Conservation (phyloP, 345 rosid species). For the Corchorus capsularis region DNA sequence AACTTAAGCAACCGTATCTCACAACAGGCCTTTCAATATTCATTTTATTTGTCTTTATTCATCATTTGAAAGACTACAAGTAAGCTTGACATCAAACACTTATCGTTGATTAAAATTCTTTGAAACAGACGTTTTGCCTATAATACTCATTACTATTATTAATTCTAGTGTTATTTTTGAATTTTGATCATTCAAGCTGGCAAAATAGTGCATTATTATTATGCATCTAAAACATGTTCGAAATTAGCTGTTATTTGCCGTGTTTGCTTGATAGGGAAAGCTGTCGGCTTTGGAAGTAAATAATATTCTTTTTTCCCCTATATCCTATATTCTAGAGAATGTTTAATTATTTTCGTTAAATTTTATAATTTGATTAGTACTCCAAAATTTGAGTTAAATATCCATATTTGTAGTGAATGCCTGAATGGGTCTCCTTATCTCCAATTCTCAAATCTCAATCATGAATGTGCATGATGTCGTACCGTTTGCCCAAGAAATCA, state of each 20-base stretch:
- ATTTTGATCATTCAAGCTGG: background rate
- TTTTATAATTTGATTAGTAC: no score
- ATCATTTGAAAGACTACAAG: background rate
- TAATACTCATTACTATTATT: background rate
- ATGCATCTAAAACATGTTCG: background rate
- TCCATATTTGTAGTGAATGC: no score
- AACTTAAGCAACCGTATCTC: background rate
- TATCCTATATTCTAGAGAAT: no score
- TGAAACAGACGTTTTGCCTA: background rate
- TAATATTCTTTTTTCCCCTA: no score
- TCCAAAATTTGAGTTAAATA: no score
- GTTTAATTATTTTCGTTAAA: no score
- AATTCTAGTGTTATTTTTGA: background rate
- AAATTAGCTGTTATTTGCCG: background rate
- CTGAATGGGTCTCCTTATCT: no score
- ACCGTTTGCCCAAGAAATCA: background rate
- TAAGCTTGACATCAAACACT: background rate
- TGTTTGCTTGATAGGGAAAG: no score
- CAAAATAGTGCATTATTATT: background rate
- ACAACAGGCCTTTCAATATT: background rate
- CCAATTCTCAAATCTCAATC: no score
- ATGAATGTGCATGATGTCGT: no score
- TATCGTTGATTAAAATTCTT: background rate
- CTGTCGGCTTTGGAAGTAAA: no score
- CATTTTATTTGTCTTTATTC: background rate